Evolutionary conservation across 2,329 filamentous ascomycete species (phyloP).

Genomic region (Ambrosiella beaveri): DNA sequence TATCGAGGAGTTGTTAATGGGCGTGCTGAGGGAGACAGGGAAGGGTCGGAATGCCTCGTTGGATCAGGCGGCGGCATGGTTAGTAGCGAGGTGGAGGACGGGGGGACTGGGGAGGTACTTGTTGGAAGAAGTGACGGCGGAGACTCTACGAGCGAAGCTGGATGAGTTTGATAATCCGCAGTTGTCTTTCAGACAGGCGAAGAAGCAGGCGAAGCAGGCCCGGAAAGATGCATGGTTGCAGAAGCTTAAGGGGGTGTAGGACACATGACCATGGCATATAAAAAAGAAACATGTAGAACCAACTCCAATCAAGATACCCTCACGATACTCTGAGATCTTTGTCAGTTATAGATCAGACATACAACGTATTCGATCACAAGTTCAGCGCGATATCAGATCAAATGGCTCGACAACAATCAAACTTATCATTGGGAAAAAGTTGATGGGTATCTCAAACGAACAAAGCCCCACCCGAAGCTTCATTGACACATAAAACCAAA

Average conservation of each 20-base stretch:
- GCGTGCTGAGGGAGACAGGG: conserved; percentile 57
- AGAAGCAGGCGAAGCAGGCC: conserved; percentile 46
- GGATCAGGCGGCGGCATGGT: conserved; percentile 59
- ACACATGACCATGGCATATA: not conserved
- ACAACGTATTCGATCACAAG: no score
- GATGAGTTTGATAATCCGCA: conserved; percentile 28
- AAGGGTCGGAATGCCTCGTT: conserved; percentile 44
- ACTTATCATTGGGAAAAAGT: no score
- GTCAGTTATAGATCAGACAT: no score
- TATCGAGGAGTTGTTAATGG: conserved; percentile 51
- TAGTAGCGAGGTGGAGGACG: conserved; percentile 66
- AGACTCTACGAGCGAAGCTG: conserved; percentile 34
- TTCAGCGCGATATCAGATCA: no score
- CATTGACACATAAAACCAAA: no score
- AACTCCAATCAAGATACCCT: no score
- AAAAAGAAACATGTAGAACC: no score
- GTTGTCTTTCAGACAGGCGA: conserved; percentile 50
- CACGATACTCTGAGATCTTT: no score
- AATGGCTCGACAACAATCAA: no score
- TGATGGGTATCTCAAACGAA: no score
- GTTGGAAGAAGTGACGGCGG: conserved; percentile 56
- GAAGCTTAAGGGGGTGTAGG: not conserved
- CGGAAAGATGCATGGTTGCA: conserved; percentile 23
- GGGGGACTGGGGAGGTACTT: conserved; percentile 62
- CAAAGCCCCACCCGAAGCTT: no score